These are phyloP conservation scores for Nissolia schottii DNA, from an alignment of 306 rosid genomes.

Conservation along the genomic window DNA sequence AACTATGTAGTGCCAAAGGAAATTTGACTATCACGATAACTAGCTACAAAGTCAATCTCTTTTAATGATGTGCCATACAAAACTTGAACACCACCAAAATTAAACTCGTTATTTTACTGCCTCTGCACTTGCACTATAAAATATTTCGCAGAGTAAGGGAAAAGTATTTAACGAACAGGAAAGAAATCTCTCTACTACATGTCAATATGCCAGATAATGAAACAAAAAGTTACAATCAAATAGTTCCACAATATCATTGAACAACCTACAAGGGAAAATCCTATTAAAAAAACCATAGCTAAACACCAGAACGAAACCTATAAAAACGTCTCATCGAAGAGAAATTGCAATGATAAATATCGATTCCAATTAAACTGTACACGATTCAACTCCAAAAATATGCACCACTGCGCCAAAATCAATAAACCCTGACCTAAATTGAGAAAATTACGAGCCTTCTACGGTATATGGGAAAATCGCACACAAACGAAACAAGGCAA, in stretches of 20 bases:
- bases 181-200: neutral
- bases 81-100: neutral
- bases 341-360: too few relatives aligned
- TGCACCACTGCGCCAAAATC: neutral
- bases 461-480: too few relatives aligned
- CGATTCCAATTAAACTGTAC: too few relatives aligned
- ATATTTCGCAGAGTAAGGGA: neutral
- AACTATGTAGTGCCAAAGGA: neutral
- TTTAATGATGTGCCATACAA: neutral
- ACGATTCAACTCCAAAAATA: too few relatives aligned
- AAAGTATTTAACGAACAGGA: neutral
- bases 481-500: too few relatives aligned
- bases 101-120: neutral
- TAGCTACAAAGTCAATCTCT: neutral
- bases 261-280: too few relatives aligned
- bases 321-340: too few relatives aligned
- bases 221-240: slow-evolving; percentile 11
- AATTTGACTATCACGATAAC: neutral
- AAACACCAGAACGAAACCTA: neutral
- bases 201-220: neutral
- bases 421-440: neutral
- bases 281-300: too few relatives aligned
- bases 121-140: neutral
- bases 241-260: neutral
- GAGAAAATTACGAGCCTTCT: too few relatives aligned